phyloP scores from a whole-genome alignment of 2,329 filamentous ascomycete species.

The Aspergillus sp. region DNA sequence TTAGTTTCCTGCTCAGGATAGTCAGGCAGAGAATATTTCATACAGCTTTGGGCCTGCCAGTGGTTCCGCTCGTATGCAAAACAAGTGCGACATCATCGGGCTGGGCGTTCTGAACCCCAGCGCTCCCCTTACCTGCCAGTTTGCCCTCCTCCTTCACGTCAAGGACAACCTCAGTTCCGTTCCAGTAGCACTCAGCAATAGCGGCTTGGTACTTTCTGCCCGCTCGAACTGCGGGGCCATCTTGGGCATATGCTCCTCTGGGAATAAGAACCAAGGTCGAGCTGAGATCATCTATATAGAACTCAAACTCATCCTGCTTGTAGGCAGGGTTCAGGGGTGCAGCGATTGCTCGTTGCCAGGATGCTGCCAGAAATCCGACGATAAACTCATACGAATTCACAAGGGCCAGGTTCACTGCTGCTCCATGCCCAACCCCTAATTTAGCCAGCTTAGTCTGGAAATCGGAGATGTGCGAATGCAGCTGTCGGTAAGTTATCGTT shows the following conservation, averaged over 20 bases:
- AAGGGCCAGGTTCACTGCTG: conserved; percentile 78
- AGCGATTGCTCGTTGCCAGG: conserved; percentile 81
- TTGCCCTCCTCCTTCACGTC: conserved; percentile 77
- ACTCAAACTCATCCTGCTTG: conserved; percentile 87
- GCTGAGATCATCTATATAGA: conserved; percentile 85
- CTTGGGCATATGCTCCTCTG: conserved; percentile 63
- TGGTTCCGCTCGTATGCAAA: conserved; percentile 81
- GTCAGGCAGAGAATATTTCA: conserved; percentile 20
- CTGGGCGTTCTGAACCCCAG: conserved; percentile 55
- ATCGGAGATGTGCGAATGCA: conserved; percentile 63
- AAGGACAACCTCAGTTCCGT: conserved; percentile 67
- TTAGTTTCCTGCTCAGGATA: neutral
- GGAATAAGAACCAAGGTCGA: conserved; percentile 77
- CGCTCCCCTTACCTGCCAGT: conserved; percentile 53
- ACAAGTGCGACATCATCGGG: conserved; percentile 81
- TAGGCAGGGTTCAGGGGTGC: conserved; percentile 86
- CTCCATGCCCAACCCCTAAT: conserved; percentile 67
- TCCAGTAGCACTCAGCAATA: conserved; percentile 85
- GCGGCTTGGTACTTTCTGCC: conserved; percentile 77
- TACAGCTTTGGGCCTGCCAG: conserved; percentile 80
- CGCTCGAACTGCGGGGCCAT: conserved; percentile 71
- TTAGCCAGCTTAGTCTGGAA: conserved; percentile 78
- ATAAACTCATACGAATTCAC: conserved; percentile 88
- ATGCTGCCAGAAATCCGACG: conserved; percentile 78
- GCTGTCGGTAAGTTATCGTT: conserved; percentile 67